phyloP scores from a whole-genome alignment of 2,329 filamentous ascomycete genomes.

The Podosphaera fusca region DNA sequence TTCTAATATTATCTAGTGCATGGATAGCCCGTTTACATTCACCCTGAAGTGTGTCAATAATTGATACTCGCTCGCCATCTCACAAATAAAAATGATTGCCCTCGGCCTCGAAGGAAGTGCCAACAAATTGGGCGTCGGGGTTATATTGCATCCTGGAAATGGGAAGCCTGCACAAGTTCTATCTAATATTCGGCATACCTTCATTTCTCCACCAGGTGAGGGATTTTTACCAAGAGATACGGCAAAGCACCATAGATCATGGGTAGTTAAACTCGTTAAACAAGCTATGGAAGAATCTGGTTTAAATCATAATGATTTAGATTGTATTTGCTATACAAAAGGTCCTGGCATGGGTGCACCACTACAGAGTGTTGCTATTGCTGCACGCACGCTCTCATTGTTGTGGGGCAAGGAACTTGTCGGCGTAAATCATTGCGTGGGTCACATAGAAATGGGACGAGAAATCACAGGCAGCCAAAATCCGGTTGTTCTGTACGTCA shows the following conservation, averaged over 20 bases:
- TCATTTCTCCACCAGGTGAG: conserved; percentile 70
- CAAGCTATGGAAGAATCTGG: conserved; percentile 51
- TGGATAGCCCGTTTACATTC: no score
- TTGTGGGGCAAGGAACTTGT: conserved; percentile 79
- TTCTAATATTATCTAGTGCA: no score
- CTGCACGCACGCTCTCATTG: conserved; percentile 55
- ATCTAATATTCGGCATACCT: conserved; percentile 86
- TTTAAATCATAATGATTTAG: conserved; percentile 39
- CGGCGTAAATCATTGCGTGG: conserved; percentile 93
- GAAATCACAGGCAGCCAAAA: conserved; percentile 76
- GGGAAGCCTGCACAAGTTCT: conserved; percentile 40
- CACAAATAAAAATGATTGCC: conserved; percentile 29
- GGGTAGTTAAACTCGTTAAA: conserved; percentile 64
- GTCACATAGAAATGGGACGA: conserved; percentile 96
- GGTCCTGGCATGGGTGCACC: conserved; percentile 95
- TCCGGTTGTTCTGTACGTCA: conserved; percentile 88
- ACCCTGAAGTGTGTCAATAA: no score
- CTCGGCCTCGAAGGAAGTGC: conserved; percentile 76
- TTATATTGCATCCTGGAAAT: conserved; percentile 52
- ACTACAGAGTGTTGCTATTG: conserved; percentile 65
- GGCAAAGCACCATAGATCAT: conserved; percentile 68
- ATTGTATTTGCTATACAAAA: conserved; percentile 88
- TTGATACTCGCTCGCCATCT: not conserved
- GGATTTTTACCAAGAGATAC: conserved; percentile 96
- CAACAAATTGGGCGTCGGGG: conserved; percentile 88